Conservation (phyloP, 352 stramenopile genomes). For the Phytophthora podocarpi region DNA sequence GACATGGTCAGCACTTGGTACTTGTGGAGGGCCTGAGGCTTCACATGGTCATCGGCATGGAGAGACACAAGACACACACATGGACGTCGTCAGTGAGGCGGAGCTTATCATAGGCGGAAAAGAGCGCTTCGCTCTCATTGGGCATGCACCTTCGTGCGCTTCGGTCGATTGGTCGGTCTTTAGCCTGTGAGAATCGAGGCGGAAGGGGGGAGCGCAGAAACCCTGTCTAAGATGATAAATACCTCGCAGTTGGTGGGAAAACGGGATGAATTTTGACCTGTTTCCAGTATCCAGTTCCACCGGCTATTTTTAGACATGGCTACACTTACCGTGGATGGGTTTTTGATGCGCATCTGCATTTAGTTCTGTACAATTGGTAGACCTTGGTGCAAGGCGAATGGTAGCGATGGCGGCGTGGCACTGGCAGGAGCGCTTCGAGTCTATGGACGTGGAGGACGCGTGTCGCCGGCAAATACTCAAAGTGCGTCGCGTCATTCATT, state of each 20-base stretch:
- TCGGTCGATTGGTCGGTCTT: conserved; percentile 36
- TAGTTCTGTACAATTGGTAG: no score
- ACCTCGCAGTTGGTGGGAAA: conserved; percentile 19
- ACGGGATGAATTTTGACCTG: conserved; percentile 7
- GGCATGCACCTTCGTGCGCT: conserved; percentile 38
- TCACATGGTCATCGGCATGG: neutral
- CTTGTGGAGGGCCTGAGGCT: no score
- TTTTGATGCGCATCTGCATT: conserved; percentile 5
- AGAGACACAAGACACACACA: conserved; percentile 7
- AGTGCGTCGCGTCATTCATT: conserved; percentile 25
- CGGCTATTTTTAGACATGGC: conserved; percentile 21
- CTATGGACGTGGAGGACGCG: conserved; percentile 36
- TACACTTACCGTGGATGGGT: conserved; percentile 7
- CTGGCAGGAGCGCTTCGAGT: conserved; percentile 66
- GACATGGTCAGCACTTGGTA: conserved; percentile 63
- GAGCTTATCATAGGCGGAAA: conserved; percentile 80
- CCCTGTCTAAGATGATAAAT: conserved; percentile 8
- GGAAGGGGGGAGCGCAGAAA: conserved; percentile 4
- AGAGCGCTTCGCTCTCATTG: conserved; percentile 69
- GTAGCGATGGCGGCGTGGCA: conserved; percentile 44
- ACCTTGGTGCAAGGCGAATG: neutral
- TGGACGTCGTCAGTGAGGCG: conserved; percentile 14
- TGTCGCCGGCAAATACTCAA: conserved; percentile 57
- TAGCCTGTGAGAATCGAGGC: conserved; percentile 20
- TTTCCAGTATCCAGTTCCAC: neutral